phyloP scores from a whole-genome alignment of 2,329 filamentous ascomycete species.

The Lecanicillium sp. region DNA sequence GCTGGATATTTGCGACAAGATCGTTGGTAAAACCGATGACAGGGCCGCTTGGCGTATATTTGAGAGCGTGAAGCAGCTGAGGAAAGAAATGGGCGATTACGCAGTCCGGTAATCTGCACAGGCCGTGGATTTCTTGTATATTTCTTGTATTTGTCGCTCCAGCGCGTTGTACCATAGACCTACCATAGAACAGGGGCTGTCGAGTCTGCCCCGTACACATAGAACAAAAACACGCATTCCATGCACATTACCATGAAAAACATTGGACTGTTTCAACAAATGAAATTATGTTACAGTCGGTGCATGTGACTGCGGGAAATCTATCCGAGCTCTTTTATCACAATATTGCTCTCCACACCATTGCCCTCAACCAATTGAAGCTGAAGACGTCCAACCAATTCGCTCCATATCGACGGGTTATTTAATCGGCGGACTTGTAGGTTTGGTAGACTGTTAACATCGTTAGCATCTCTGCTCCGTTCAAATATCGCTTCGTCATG shows the following conservation, averaged over 20 bases:
- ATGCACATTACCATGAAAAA: neutral
- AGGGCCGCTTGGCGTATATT: constrained; percentile 7
- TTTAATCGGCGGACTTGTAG: constrained; percentile 34
- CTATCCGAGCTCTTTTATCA: constrained; percentile 14
- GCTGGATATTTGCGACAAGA: constrained; percentile 9
- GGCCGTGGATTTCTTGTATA: constrained; percentile 8
- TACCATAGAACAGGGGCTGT: too few relatives aligned
- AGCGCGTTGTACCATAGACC: constrained; percentile 15
- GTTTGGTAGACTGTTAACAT: constrained; percentile 41
- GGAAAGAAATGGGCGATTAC: neutral
- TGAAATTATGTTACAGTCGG: constrained; percentile 15
- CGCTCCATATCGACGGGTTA: neutral
- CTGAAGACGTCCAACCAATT: neutral
- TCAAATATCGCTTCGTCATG: too few relatives aligned
- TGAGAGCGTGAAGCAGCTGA: constrained; percentile 1
- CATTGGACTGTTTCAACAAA: constrained; percentile 12
- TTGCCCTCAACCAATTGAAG: neutral
- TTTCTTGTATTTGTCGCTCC: neutral
- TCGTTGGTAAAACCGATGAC: constrained; percentile 4
- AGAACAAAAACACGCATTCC: neutral
- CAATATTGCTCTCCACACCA: constrained; percentile 1
- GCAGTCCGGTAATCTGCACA: constrained; percentile 2
- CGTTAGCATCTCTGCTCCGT: constrained; percentile 17
- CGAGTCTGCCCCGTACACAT: neutral
- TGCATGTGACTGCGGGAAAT: constrained; percentile 12